Evolutionary conservation across 176 grass and related monocot genomes (phyloP), one percentile per base, ranked within the genome.

Genomic region (Phragmites australis): DNA sequence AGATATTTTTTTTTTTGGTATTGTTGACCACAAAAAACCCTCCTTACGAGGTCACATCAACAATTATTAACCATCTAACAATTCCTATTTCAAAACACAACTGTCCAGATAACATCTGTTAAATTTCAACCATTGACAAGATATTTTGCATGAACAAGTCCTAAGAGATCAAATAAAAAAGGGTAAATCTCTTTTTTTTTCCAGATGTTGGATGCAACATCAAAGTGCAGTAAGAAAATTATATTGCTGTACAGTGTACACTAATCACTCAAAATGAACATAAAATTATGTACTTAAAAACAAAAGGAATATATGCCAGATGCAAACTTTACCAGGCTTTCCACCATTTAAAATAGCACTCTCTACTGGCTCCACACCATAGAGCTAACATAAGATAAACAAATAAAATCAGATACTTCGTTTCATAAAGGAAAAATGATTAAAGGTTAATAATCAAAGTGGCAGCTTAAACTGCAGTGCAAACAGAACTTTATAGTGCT

Each of bases 361-460:
- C 89, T 97, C 94, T 23, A 30, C 60, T 25, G 94, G 94, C 45
- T 97, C 94, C 57, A 97, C 90, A 40, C 92, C 94, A 78, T 92
- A 94, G 44, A 97, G 63, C 94, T 97, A 55, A 56, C 50, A 67
- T 10, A 59, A 78, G 42, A 56, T 72, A 79, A 70, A 47, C n/a
- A 61, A 79, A 56, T 5, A 77, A 70, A 72, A 69, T 82, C 74
- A 84, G 76, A 73, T 17, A 79, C 6, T 25, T 41, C 17, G 18
- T 78, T 66, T 80, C 59, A 30, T 55, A 59, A 37, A 85, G 10
- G 56, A 66, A 21, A n/a, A 63, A 53, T 68, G 6, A 53, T 4
- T 39, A 65, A 77, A 56, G 11, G 11, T 60, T 67, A 14, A 26
- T 56, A 27, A 57, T 65, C 18, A 66, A 75, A 13, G 63, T 70